Evolutionary conservation across 805 yeast genomes (phyloP).

Genomic region (Wickerhamomyces ciferrii): DNA sequence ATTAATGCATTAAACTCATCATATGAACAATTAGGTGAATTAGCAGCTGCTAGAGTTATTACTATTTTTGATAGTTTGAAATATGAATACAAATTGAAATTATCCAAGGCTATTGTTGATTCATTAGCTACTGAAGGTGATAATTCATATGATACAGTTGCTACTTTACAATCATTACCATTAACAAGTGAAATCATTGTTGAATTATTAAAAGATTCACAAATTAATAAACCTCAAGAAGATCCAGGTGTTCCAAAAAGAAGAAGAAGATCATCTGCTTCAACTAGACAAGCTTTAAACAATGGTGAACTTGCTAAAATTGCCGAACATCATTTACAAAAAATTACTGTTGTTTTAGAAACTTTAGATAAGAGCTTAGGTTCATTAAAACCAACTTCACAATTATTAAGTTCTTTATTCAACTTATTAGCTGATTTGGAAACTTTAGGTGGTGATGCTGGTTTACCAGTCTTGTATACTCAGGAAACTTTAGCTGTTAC

Average conservation of each 20-base stretch:
- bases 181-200: constrained; percentile 54
- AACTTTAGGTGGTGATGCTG: constrained; percentile 85
- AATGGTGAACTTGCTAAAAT: constrained; percentile 61
- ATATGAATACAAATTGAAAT: constrained; percentile 46
- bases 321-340: constrained; percentile 76
- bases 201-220: constrained; percentile 52
- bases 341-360: constrained; percentile 75
- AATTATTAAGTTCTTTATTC: constrained; percentile 47
- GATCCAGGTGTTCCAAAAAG: constrained; percentile 56
- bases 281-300: constrained; percentile 70
- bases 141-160: constrained; percentile 46
- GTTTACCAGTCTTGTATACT: constrained; percentile 83
- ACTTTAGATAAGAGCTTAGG: constrained; percentile 51
- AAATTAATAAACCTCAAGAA: constrained; percentile 40
- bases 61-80: constrained; percentile 54
- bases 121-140: constrained; percentile 37
- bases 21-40: constrained; percentile 35
- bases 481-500: constrained; percentile 89
- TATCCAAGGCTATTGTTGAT: constrained; percentile 59
- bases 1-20: constrained; percentile 45
- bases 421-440: constrained; percentile 68
- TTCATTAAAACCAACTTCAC: constrained; percentile 30
- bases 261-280: constrained; percentile 77
- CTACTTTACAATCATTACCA: constrained; percentile 46
- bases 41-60: constrained; percentile 47